phyloP scores from a whole-genome alignment of 106 monocot species.

The Gastrodia elata region DNA sequence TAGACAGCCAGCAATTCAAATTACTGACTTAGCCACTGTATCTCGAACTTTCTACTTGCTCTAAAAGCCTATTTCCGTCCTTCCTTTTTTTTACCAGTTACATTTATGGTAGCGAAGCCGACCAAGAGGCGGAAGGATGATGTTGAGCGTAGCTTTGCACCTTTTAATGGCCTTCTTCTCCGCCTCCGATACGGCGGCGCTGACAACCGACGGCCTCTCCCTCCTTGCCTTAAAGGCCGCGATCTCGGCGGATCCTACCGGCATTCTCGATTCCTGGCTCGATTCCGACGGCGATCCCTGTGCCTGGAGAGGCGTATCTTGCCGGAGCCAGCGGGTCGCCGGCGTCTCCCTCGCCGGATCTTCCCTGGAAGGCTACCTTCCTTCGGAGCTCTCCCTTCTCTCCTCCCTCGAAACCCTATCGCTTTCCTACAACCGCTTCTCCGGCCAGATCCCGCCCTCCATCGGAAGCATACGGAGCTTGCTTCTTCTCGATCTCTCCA shows the following conservation, averaged over 20 bases:
- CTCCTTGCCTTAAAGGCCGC: slow-evolving; percentile 77
- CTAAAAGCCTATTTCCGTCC: neutral
- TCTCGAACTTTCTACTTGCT: neutral
- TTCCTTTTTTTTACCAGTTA: neutral
- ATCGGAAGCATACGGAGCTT: slow-evolving; percentile 48
- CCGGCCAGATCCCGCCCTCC: slow-evolving; percentile 57
- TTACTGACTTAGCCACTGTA: neutral
- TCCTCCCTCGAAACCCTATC: slow-evolving; percentile 48
- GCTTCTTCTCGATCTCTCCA: slow-evolving; percentile 60
- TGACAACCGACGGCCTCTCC: slow-evolving; percentile 64
- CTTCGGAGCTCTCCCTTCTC: slow-evolving; percentile 37
- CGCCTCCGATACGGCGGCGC: slow-evolving; percentile 5
- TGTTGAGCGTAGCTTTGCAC: neutral
- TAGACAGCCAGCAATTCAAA: neutral
- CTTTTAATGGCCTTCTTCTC: neutral
- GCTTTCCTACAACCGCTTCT: slow-evolving; percentile 52
- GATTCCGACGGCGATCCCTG: slow-evolving; percentile 48
- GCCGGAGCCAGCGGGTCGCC: slow-evolving; percentile 30
- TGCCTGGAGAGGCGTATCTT: slow-evolving; percentile 52
- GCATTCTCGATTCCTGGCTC: slow-evolving; percentile 40
- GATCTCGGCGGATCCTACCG: slow-evolving; percentile 51
- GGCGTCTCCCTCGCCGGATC: slow-evolving; percentile 35
- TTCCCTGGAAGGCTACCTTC: slow-evolving; percentile 60
- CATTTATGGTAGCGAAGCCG: neutral
- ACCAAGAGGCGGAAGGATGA: too few species aligned